Evolutionary conservation across 305 asterid genomes (phyloP), one percentile per base, ranked within the genome.

Genomic region (Solanum aculeatissimum): DNA sequence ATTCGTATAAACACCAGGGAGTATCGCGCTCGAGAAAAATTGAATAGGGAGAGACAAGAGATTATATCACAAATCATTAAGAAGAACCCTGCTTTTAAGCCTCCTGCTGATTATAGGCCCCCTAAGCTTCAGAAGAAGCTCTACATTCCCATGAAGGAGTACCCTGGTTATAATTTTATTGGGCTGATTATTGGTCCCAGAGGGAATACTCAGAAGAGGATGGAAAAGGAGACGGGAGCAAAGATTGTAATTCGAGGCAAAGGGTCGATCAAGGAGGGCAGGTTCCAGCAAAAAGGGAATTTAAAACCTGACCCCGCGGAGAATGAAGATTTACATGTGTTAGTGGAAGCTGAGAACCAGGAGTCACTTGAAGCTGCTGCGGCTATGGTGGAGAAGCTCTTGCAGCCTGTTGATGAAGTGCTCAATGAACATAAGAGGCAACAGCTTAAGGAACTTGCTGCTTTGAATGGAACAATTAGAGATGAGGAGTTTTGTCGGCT

Each of bases 401-500:
- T 96, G 92, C 99, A 95, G 91, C 99, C 99, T 5, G 98, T 96
- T 78, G 99, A 96, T 84, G 99, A 96, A 91, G 97, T 96, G 83
- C 95, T 96, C 60, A 96, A 96, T 70, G 98, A 96, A 89, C 99
- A 96, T 89, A 96, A 96, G 90, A 90, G 99, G 87, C 99, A 96
- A 82, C 99, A 96, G 86, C 97, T 96, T 70, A 92, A 93, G 92
- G 99, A 96, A 87, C 98, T 96, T 87, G 99, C 99, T 14, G 94
- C 99, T 1, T 79, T 96, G 91, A 96, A 96, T 88, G 99, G 99
- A 80, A 96, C 99, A 51, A 96, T 95, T 85, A 94, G 98, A 86
- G 99, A 96, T 84, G 99, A 96, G 85, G 99, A 96, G 92, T 92
- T 25, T 87, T 96, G 99, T 88, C 90, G 98, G 90, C 84, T 94